These are phyloP conservation scores for Colletotrichum filicis DNA, from an alignment of 2,329 filamentous ascomycete species.

Conservation along the genomic window DNA sequence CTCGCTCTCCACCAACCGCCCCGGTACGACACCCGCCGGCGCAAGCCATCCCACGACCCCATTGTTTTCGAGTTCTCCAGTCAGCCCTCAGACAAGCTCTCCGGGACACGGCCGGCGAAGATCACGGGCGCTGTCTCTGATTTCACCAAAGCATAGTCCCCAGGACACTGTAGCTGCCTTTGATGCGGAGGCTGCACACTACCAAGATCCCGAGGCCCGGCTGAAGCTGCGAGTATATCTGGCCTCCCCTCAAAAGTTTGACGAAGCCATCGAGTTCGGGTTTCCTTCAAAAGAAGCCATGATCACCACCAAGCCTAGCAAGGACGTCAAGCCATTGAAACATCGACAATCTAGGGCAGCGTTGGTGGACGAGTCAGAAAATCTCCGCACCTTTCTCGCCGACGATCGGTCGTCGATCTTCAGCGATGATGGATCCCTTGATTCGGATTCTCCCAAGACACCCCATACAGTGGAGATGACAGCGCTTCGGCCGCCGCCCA, in stretches of 20 bases:
- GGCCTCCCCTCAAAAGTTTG: conserved; percentile 92
- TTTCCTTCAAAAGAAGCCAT: conserved; percentile 75
- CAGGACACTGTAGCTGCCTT: conserved; percentile 63
- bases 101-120: conserved; percentile 57
- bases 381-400: conserved; percentile 66
- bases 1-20: conserved; percentile 61
- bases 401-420: conserved; percentile 68
- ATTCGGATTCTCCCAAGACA: conserved; percentile 70
- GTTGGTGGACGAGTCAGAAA: conserved; percentile 55
- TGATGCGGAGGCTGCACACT: conserved; percentile 82
- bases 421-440: conserved; percentile 66
- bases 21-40: conserved; percentile 55
- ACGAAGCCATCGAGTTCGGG: conserved; percentile 93
- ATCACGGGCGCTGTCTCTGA: conserved; percentile 66
- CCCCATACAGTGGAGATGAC: conserved; percentile 59
- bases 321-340: conserved; percentile 42
- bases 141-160: conserved; percentile 58
- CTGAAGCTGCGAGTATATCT: conserved; percentile 88
- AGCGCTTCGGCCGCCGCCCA: conserved; percentile 43
- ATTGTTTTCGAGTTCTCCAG: conserved; percentile 40
- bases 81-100: conserved; percentile 25
- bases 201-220: conserved; percentile 89
- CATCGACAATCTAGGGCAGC: conserved; percentile 13
- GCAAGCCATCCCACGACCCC: conserved; percentile 32
- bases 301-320: conserved; percentile 46